These are phyloP conservation scores for Trichosphaerium sp. DNA, from an alignment of 78 protist genomes.

Conservation along the genomic window DNA sequence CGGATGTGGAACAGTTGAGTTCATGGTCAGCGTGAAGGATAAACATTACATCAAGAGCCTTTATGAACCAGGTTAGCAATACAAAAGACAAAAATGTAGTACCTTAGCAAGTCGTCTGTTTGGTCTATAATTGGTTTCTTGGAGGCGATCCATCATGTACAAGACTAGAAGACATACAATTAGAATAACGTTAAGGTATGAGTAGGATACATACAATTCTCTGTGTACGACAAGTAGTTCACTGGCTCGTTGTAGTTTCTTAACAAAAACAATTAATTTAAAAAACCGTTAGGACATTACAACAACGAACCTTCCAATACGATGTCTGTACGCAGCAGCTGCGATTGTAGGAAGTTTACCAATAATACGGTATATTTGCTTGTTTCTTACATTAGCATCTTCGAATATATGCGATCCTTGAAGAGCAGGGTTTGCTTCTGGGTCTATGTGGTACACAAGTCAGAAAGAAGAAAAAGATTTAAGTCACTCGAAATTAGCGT, in stretches of 20 bases:
- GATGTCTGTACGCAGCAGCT: conserved; percentile 59
- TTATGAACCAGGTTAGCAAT: neutral
- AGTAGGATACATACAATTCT: too few species aligned
- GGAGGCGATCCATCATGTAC: conserved; percentile 45
- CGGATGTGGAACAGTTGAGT: conserved; percentile 70
- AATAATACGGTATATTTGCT: conserved; percentile 43
- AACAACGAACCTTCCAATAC: conserved; percentile 23
- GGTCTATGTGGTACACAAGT: too few species aligned
- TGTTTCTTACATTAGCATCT: conserved; percentile 1
- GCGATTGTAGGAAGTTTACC: conserved; percentile 66
- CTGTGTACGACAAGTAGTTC: conserved; percentile 24
- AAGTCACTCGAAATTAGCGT: too few species aligned
- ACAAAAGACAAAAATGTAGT: neutral
- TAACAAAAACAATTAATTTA: neutral
- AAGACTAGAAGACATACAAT: too few species aligned
- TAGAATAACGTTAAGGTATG: too few species aligned
- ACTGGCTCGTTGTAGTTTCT: conserved; percentile 34
- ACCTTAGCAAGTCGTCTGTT: neutral
- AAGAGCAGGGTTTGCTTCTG: conserved; percentile 43
- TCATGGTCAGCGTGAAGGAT: conserved; percentile 77
- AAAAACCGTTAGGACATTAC: neutral
- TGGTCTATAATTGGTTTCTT: neutral
- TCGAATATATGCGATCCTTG: conserved; percentile 22
- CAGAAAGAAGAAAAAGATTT: too few species aligned
- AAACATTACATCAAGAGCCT: conserved; percentile 59